phyloP scores from a whole-genome alignment of 2,329 filamentous ascomycete species.

The Calonectria multiphialidica region DNA sequence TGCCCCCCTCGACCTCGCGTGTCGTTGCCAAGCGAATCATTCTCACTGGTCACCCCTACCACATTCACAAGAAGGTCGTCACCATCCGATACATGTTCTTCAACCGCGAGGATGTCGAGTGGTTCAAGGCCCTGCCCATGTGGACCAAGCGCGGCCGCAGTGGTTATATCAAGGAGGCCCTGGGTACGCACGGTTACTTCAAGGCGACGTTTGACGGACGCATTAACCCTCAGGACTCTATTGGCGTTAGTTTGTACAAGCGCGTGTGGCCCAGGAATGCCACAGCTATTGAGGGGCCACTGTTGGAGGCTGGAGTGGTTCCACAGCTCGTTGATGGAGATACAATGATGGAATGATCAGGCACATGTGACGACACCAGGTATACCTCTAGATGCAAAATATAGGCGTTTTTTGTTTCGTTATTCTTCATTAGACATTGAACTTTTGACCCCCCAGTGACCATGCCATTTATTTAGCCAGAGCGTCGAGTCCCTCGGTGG shows the following conservation, averaged over 20 bases:
- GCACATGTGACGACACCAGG: constrained; percentile 43
- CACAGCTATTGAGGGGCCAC: constrained; percentile 55
- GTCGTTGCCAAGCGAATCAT: constrained; percentile 95
- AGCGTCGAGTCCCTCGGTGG: constrained; percentile 67
- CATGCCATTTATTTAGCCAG: constrained; percentile 44
- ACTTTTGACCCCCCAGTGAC: background rate
- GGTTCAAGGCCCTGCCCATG: constrained; percentile 96
- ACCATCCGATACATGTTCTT: constrained; percentile 99
- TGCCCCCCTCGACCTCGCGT: constrained; percentile 80
- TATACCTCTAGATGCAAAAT: constrained; percentile 45
- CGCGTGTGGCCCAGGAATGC: constrained; percentile 84
- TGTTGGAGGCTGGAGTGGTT: constrained; percentile 52
- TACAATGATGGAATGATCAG: constrained; percentile 51
- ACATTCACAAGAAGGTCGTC: constrained; percentile 98
- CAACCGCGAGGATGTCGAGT: constrained; percentile 92
- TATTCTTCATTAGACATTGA: constrained; percentile 8
- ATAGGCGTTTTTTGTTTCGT: constrained; percentile 39
- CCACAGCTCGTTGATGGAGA: constrained; percentile 43
- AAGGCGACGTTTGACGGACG: constrained; percentile 97
- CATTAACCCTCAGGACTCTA: constrained; percentile 94
- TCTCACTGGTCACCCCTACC: constrained; percentile 95
- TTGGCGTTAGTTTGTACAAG: constrained; percentile 92
- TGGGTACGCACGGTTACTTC: constrained; percentile 99
- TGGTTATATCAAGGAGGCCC: constrained; percentile 92
- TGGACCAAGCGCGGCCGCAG: constrained; percentile 92